phyloP scores from a whole-genome alignment of 2,329 filamentous ascomycete genomes.

The Mariannaea elegans region DNA sequence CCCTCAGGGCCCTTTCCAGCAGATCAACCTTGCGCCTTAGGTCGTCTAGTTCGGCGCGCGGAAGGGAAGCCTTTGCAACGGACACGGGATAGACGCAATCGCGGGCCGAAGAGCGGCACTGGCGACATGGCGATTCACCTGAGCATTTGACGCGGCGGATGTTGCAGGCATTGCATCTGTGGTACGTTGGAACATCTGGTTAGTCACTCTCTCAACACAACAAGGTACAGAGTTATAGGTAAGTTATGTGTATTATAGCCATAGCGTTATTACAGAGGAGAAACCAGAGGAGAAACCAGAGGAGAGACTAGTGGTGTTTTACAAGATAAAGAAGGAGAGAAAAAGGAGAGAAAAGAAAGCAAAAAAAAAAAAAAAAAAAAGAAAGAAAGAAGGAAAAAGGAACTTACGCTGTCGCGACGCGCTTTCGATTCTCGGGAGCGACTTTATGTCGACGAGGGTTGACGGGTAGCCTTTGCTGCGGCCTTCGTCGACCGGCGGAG shows the following conservation, averaged over 20 bases:
- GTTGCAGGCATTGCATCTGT: constrained; percentile 63
- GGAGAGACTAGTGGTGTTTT: not conserved
- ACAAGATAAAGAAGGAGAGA: not conserved
- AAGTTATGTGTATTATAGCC: no score
- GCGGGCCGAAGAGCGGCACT: constrained; percentile 54
- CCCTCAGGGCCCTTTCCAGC: constrained; percentile 52
- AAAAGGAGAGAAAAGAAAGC: constrained; percentile 8
- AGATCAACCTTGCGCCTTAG: constrained; percentile 49
- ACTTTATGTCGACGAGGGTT: constrained; percentile 61
- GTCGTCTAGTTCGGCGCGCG: constrained; percentile 52
- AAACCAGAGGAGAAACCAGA: no score
- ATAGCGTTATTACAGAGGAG: no score
- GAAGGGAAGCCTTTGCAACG: constrained; percentile 54
- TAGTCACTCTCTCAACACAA: not conserved
- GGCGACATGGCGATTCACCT: constrained; percentile 57
- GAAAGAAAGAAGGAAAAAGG: not conserved
- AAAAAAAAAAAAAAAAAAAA: not conserved
- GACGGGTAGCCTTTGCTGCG: constrained; percentile 55
- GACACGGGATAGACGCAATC: constrained; percentile 58
- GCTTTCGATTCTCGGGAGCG: constrained; percentile 55
- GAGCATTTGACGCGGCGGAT: constrained; percentile 62
- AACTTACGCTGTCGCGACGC: constrained; percentile 60
- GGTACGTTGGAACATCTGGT: constrained; percentile 6
- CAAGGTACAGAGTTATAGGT: no score
- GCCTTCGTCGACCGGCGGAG: constrained; percentile 34